These are phyloP conservation scores for Chrysoporthe austroafricana DNA, from an alignment of 2,329 filamentous ascomycete genomes.

Conservation along the genomic window DNA sequence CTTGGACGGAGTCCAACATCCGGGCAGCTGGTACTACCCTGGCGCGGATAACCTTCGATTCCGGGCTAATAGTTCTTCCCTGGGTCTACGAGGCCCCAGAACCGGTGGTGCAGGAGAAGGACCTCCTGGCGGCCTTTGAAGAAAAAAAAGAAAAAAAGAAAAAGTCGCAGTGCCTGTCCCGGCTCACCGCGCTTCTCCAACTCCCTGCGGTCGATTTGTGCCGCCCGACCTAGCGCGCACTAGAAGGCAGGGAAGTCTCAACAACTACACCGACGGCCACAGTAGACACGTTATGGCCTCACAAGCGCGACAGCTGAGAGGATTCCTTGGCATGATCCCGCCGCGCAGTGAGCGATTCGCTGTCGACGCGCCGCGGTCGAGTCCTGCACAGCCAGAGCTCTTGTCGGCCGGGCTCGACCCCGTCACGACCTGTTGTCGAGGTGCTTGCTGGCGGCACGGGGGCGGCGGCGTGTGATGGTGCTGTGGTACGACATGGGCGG, in stretches of 20 bases:
- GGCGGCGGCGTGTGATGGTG: background rate
- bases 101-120: no score
- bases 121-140: background rate
- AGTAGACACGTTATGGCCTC: background rate
- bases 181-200: background rate
- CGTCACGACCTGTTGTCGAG: background rate
- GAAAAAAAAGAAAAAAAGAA: background rate
- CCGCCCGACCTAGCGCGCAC: background rate
- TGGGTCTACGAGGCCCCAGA: background rate
- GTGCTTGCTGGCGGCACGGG: background rate
- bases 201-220: background rate
- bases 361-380: background rate
- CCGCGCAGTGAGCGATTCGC: no score
- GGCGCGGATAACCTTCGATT: background rate
- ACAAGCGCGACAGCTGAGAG: background rate
- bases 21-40: conserved; percentile 4
- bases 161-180: background rate
- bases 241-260: background rate
- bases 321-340: background rate
- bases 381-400: conserved; percentile 3
- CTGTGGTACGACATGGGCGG: background rate
- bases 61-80: background rate
- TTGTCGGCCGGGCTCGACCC: background rate
- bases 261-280: background rate
- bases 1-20: conserved; percentile 15